These are phyloP conservation scores for Syzygium aqueum DNA, from an alignment of 345 rosid genomes.

Conservation along the genomic window DNA sequence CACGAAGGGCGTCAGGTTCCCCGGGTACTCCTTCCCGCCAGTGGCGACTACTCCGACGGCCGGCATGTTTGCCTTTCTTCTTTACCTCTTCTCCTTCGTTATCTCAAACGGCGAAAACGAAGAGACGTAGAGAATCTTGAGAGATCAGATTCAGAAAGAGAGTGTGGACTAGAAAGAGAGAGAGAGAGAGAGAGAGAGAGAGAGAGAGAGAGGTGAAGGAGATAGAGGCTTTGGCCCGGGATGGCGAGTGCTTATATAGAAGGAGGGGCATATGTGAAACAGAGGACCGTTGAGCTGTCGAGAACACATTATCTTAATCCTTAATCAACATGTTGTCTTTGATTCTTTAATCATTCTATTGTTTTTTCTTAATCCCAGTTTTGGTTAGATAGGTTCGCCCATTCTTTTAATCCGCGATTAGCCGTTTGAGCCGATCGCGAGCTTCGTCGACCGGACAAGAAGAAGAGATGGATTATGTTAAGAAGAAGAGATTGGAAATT, in stretches of 20 bases:
- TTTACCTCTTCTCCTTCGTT: not conserved
- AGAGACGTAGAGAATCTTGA: not conserved
- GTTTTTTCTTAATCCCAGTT: not conserved
- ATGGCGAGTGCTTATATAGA: conserved; percentile 19
- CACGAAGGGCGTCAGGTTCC: conserved; percentile 74
- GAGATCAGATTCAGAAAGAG: not conserved
- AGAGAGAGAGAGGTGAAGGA: not conserved
- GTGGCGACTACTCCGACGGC: conserved; percentile 39
- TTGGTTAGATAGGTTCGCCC: not conserved
- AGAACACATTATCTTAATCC: not conserved
- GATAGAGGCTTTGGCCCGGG: conserved; percentile 1
- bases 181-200: not conserved
- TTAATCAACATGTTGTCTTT: not conserved
- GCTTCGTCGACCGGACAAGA: not conserved
- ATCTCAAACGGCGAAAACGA: not conserved
- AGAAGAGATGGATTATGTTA: not conserved
- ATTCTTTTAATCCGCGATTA: not conserved
- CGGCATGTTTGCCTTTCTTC: conserved; percentile 21
- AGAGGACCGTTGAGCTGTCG: conserved; percentile 27
- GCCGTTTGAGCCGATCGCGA: not conserved
- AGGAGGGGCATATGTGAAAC: not conserved
- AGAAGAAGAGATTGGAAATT: not conserved
- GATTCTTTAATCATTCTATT: not conserved
- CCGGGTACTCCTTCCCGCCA: conserved; percentile 66
- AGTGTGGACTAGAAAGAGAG: not conserved